Evolutionary conservation across 257 asterid species (phyloP), one percentile per base, ranked within the genome.

Genomic region (Gentiana macrophylla): DNA sequence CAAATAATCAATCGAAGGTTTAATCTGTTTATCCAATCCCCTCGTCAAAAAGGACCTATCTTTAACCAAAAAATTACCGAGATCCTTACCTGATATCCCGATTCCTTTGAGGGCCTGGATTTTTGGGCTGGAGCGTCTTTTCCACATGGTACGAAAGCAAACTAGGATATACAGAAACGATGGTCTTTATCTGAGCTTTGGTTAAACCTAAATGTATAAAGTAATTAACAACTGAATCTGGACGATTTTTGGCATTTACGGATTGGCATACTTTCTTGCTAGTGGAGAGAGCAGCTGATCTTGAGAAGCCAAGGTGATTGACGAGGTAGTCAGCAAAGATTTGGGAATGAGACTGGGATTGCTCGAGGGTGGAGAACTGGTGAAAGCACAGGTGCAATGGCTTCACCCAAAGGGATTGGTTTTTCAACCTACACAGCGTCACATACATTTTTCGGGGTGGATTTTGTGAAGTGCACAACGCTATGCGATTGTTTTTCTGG

Each of bases 121-220:
- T 52, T n/a, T 72, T 72, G 37, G 74, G 74, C 4, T 46, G 55
- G 2, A 67, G 67, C 64, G 62, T 63, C 55, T 63, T 67, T 3
- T 57, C 65, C 2, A 61, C 43, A 4, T 72, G 37, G 47, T 12
- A 57, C 3, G 64, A 64, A 12, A 72, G 37, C 43, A 67, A 34
- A 0, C 5, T 24, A 5, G 74, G 77, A 1, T 35, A 4, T 0
- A 35, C 4, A 5, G 24, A 34, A n/a, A 67, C 64, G 10, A 64
- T 43, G 47, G 5, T 49, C 64, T 54, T 72, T 3, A 72, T 55
- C 10, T 72, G 70, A 49, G 67, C 11, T 11, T 60, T 60, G 41
- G 33, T 53, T n/a, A 67, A 34, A 52, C 77, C 77, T n/a, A 41
- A 43, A 35, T 60, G 41, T 63, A 36, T 34, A 53, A 72, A 65